Conservation (phyloP, 129 eudicot genomes). For the Kitagawia praeruptora region DNA sequence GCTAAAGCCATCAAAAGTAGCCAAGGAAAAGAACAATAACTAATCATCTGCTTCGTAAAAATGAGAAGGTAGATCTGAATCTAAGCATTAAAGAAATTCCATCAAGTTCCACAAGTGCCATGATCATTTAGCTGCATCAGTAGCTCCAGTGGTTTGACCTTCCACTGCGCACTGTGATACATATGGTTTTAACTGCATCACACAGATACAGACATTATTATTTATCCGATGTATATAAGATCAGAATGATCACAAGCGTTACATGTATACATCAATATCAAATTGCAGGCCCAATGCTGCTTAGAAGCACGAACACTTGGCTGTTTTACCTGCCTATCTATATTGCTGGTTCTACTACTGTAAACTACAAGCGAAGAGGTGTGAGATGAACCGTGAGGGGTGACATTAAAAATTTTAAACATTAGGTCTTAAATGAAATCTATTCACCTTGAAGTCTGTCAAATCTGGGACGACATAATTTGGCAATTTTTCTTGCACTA, state of each 20-base stretch:
- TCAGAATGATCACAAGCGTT: not conserved
- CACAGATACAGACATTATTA: not conserved
- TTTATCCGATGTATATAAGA: not conserved
- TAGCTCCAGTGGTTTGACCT: not conserved
- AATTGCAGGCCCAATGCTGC: not conserved
- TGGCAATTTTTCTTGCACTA: conserved; percentile 70
- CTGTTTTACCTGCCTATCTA: not conserved
- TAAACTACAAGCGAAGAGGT: not conserved
- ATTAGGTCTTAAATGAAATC: not conserved
- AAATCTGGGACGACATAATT: conserved; percentile 84
- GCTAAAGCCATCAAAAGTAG: not conserved
- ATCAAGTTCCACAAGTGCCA: not conserved
- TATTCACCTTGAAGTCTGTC: conserved; percentile 68
- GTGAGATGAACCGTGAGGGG: no score
- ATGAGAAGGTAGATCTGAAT: not conserved
- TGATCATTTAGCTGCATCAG: not conserved
- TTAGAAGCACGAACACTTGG: not conserved
- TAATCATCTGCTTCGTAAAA: not conserved
- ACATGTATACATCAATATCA: not conserved
- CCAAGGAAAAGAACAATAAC: not conserved
- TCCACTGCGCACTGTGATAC: not conserved
- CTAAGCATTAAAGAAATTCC: not conserved
- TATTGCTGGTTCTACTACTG: not conserved
- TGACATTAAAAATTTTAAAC: not conserved
- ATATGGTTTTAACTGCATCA: conserved; percentile 7